Evolutionary conservation across 352 stramenopile species (phyloP).

Genomic region (Pythium chondricola): DNA sequence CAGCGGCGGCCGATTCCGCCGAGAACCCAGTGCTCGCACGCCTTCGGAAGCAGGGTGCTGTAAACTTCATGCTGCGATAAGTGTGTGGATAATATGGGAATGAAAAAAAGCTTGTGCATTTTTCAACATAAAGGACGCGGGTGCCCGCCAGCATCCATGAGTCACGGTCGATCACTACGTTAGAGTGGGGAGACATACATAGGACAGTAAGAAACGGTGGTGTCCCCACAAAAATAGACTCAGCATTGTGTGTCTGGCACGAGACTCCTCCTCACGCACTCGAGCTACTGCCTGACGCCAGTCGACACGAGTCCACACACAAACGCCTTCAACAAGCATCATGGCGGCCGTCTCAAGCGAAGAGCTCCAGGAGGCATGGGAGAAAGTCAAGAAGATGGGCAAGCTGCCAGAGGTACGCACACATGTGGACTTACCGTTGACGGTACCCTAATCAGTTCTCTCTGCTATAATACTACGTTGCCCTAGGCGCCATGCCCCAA

Average conservation of each 20-base stretch:
- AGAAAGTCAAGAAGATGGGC: slow-evolving; percentile 58
- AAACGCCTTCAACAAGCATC: background rate
- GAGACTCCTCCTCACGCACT: no score
- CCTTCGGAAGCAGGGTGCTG: slow-evolving; percentile 72
- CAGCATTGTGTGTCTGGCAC: no score
- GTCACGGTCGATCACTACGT: no score
- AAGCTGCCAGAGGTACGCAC: slow-evolving; percentile 36
- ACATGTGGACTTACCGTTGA: background rate
- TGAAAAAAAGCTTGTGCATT: background rate
- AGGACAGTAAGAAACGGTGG: no score
- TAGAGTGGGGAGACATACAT: no score
- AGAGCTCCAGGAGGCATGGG: slow-evolving; percentile 60
- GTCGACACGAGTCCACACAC: no score
- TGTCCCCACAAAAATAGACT: slow-evolving; percentile 13
- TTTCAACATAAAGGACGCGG: no score
- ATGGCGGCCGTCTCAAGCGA: slow-evolving; percentile 60
- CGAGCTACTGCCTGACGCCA: no score
- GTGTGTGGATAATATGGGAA: background rate
- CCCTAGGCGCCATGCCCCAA: slow-evolving; percentile 51
- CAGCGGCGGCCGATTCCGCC: slow-evolving; percentile 23
- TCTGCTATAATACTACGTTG: background rate
- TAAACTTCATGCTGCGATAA: slow-evolving; percentile 81
- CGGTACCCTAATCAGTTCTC: no score
- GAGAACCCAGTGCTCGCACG: slow-evolving; percentile 72
- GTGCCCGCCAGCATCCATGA: no score